A percentile compares a stretch with the other conserved stretches of the same genome.
Evolutionary conservation across 169 alveolate genomes (phyloP).

Genomic region (Perkinsus olseni): DNA sequence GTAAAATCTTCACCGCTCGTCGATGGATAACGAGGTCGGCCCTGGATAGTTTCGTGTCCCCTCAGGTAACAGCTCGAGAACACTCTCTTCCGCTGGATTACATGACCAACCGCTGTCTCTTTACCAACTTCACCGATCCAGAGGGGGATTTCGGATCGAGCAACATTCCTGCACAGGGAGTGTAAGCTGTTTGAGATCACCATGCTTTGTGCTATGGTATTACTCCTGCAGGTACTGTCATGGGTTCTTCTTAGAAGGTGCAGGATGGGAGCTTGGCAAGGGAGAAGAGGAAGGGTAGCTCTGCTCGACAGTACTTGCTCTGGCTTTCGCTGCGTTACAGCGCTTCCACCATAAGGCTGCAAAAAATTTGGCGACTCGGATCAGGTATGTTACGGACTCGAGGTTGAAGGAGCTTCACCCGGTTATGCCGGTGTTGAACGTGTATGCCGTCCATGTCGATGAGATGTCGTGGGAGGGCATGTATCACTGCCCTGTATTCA

Average conservation of each 20-base stretch:
- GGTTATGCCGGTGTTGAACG: conserved; percentile 76
- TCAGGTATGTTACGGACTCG: conserved; percentile 62
- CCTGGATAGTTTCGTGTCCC: too few relatives aligned
- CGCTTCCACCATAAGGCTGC: too few relatives aligned
- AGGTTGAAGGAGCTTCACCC: conserved; percentile 77
- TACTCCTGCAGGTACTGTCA: conserved; percentile 19
- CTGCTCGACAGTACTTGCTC: neutral
- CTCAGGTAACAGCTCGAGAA: conserved; percentile 70
- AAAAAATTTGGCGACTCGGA: too few relatives aligned
- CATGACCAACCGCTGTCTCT: conserved; percentile 43
- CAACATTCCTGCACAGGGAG: conserved; percentile 1
- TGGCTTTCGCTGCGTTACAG: too few relatives aligned
- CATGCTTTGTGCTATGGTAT: neutral
- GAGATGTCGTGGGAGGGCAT: conserved; percentile 61
- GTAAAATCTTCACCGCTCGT: too few relatives aligned
- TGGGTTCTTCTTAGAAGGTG: conserved; percentile 84
- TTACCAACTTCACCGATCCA: conserved; percentile 6
- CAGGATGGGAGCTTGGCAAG: conserved; percentile 85
- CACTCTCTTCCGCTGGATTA: conserved; percentile 76
- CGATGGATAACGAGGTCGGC: too few relatives aligned
- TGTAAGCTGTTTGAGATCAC: neutral
- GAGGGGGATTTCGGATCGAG: neutral
- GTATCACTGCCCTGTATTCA: conserved; percentile 83
- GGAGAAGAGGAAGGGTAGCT: conserved; percentile 69
- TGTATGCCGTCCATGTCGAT: conserved; percentile 64